Evolutionary conservation across 2,329 filamentous ascomycete genomes (phyloP).

Genomic region (Neonectria magnoliae): DNA sequence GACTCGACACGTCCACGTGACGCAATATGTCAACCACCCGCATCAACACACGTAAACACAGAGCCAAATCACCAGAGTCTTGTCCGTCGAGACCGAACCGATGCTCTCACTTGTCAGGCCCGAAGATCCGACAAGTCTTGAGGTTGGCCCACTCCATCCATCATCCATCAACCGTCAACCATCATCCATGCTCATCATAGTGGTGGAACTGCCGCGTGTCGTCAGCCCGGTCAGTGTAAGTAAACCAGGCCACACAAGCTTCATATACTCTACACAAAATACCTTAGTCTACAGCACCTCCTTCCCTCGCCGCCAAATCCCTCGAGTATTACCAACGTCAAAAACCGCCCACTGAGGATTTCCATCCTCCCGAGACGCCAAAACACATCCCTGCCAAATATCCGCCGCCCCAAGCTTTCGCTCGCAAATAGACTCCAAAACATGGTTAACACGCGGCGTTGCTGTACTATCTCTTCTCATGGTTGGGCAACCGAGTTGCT

Average conservation of each 20-base stretch:
- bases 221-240: neutral
- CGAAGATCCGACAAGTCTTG: conserved; percentile 18
- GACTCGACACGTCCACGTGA: neutral
- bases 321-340: conserved; percentile 37
- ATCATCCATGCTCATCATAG: conserved; percentile 5
- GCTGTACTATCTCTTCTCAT: conserved; percentile 19
- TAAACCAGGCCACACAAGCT: conserved; percentile 13
- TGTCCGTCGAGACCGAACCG: neutral
- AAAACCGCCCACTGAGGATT: conserved; percentile 40
- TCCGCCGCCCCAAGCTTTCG: conserved; percentile 41
- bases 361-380: conserved; percentile 42
- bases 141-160: conserved; percentile 4
- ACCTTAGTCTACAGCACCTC: conserved; percentile 24
- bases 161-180: no score
- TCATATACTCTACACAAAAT: conserved; percentile 32
- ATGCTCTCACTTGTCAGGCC: conserved; percentile 2
- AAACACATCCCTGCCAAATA: conserved; percentile 38
- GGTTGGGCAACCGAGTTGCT: conserved; percentile 13
- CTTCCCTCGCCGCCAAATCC: conserved; percentile 7
- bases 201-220: conserved; percentile 7
- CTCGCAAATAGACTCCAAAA: conserved; percentile 40
- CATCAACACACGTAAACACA: neutral
- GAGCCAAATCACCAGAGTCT: neutral
- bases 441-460: conserved; percentile 28
- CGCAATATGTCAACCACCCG: neutral